Evolutionary conservation across 495 filamentous ascomycete genomes (phyloP).

Genomic region (Penicillium taxi): DNA sequence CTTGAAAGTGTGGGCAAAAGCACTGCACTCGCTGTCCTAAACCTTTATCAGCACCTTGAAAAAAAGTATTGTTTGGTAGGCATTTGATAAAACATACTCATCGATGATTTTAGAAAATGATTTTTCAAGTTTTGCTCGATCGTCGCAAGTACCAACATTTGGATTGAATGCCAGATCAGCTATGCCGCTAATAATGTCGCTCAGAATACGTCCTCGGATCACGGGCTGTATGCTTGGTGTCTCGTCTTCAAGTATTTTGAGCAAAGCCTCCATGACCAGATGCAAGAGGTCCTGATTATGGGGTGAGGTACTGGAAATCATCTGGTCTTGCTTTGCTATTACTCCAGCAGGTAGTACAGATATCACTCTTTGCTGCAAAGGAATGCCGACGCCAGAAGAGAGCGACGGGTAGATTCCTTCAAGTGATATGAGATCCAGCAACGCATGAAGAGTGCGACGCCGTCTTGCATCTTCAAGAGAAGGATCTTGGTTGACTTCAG

Average conservation of each 20-base stretch:
- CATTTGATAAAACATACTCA: constrained; percentile 26
- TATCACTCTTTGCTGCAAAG: constrained; percentile 46
- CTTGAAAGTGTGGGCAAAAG: constrained; percentile 40
- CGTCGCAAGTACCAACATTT: constrained; percentile 9
- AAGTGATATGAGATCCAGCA: constrained; percentile 47
- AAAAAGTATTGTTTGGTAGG: not conserved
- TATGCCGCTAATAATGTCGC: constrained; percentile 36
- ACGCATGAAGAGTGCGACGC: constrained; percentile 40
- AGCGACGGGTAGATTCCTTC: constrained; percentile 52
- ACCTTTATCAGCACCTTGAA: constrained; percentile 16
- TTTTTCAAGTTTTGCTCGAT: constrained; percentile 17
- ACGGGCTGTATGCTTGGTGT: constrained; percentile 34
- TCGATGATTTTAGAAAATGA: constrained; percentile 32
- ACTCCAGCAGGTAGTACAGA: constrained; percentile 42
- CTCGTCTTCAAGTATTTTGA: constrained; percentile 26
- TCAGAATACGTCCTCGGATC: constrained; percentile 36
- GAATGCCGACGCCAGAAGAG: constrained; percentile 46
- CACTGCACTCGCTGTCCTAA: constrained; percentile 33
- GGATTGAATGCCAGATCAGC: constrained; percentile 38
- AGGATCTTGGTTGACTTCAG: constrained; percentile 16
- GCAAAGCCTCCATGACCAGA: constrained; percentile 19
- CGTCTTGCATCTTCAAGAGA: constrained; percentile 37
- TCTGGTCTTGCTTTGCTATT: constrained; percentile 31
- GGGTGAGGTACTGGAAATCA: constrained; percentile 11
- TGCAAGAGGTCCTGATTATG: constrained; percentile 27